Conservation (phyloP, 805 yeast genomes). For the Wickerhamiella domercqiae region DNA sequence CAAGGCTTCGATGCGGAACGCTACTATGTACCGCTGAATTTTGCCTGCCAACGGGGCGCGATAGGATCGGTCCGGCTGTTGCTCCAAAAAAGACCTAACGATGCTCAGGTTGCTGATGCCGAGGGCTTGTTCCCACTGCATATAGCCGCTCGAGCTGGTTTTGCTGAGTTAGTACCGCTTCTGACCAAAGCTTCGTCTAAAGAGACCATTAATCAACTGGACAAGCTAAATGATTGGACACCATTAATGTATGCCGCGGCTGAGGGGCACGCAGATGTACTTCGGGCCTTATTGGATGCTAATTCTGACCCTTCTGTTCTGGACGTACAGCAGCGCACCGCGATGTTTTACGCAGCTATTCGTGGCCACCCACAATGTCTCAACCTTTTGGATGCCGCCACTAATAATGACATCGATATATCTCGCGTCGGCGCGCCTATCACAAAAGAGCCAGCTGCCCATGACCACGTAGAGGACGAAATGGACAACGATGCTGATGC, state of each 20-base stretch:
- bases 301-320: conserved; percentile 56
- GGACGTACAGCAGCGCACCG: conserved; percentile 70
- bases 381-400: conserved; percentile 40
- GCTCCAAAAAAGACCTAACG: conserved; percentile 29
- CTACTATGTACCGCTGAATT: conserved; percentile 47
- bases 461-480: conserved; percentile 3
- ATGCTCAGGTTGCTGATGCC: conserved; percentile 45
- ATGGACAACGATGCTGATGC: conserved; percentile 2
- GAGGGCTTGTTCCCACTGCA: conserved; percentile 81
- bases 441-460: conserved; percentile 1
- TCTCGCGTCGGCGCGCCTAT: conserved; percentile 1
- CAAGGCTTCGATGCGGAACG: conserved; percentile 26
- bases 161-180: conserved; percentile 48
- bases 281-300: conserved; percentile 49
- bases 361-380: conserved; percentile 83
- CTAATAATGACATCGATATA: conserved; percentile 12
- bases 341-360: conserved; percentile 80
- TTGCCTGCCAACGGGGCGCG: conserved; percentile 80
- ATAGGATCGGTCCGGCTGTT: conserved; percentile 51
- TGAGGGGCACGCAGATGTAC: conserved; percentile 63
- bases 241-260: conserved; percentile 82
- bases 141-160: conserved; percentile 76
- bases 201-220: conserved; percentile 47
- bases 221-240: conserved; percentile 84
- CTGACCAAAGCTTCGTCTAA: conserved; percentile 41